Evolutionary conservation across 345 rosid genomes (phyloP), one percentile per base, ranked within the genome.

Genomic region (Syzygium jambos): DNA sequence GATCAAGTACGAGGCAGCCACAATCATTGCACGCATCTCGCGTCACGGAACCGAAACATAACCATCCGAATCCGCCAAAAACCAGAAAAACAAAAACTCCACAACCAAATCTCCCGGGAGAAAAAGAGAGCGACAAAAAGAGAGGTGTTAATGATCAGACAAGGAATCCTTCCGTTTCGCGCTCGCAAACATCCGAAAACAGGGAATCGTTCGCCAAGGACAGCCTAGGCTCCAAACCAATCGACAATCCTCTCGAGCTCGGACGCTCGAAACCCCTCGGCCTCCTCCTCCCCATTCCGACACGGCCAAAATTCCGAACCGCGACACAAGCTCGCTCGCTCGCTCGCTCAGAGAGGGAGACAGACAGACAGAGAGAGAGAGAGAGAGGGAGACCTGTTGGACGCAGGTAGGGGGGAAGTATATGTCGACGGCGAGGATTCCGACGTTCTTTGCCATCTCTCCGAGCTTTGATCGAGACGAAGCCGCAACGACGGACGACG

Each of bases 321-420:
- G 80, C 82, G 46, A 6, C 49, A 73, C 27, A 38, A 34, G 49
- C 78, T 9, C 49, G 13, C 53, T 4, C 53, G 55, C 85, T 14
- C 85, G 49, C 78, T 9, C 80, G 13, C 53, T 4, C 53, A 78
- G 16, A 87, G 52, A 86, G 53, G 84, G 80, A 85, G 85, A 86
- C 27, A 86, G 51, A 84, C 56, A 84, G 87, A 78, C 49, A 30
- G 87, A 86, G 12, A 34, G 86, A 51, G 51, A 86, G 86, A 77
- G 46, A 82, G 87, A 14, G 51, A 78, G 15, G 38, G 88, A 85
- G 30, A 96, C 99, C 98, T 98, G 99, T 89, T 95, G 97, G 91
- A 98, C 93, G 89, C 94, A 98, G 89, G 97, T 93, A 21, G 98
- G 98, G 91, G 99, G 99, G 92, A 98, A 98, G 90, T 98, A 98